Evolutionary conservation across 2,329 filamentous ascomycete species (phyloP).

Genomic region (Colletotrichum karsti): DNA sequence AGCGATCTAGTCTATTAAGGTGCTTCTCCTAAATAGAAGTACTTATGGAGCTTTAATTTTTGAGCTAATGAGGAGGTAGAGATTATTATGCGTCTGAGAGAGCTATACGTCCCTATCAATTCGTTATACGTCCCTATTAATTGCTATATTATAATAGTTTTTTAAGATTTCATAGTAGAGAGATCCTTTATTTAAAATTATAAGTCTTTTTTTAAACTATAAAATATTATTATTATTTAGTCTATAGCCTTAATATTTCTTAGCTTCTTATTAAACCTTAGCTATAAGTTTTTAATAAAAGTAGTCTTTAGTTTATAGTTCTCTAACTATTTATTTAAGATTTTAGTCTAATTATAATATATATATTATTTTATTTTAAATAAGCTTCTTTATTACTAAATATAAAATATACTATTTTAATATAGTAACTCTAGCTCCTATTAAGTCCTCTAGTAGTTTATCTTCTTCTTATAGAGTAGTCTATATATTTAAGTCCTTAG

Average conservation of each 20-base stretch:
- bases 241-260: background rate
- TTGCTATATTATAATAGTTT: too few species aligned
- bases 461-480: background rate
- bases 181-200: too few species aligned
- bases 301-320: background rate
- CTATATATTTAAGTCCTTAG: too few species aligned
- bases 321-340: background rate
- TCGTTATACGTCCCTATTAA: too few species aligned
- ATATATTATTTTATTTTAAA: background rate
- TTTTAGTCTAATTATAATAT: too few species aligned
- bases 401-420: constrained; percentile 26
- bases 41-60: background rate
- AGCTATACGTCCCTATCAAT: too few species aligned
- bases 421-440: background rate
- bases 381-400: background rate
- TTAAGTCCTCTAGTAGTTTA: background rate
- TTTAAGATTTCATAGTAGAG: too few species aligned
- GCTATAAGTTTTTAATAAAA: background rate
- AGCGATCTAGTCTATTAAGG: too few species aligned
- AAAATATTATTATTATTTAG: background rate
- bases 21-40: too few species aligned
- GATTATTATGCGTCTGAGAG: too few species aligned
- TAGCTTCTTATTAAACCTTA: background rate
- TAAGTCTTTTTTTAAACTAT: too few species aligned
- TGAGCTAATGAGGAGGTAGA: too few species aligned